These are phyloP conservation scores for Lentithecium fluviatile DNA, from an alignment of 495 filamentous ascomycete species.

Conservation along the genomic window DNA sequence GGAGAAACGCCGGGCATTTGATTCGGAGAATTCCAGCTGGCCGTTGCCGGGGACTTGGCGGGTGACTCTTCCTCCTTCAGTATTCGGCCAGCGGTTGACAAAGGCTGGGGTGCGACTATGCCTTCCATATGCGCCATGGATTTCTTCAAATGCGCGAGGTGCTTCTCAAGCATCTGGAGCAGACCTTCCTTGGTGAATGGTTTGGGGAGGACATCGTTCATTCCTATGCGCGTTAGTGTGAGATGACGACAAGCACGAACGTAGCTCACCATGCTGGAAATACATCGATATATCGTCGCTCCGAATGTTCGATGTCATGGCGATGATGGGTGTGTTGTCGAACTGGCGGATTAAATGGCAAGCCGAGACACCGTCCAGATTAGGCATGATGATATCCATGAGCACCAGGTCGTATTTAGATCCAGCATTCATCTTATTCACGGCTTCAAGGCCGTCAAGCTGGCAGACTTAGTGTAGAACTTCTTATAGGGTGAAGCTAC, in stretches of 20 bases:
- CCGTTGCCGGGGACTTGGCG: slow-evolving; percentile 54
- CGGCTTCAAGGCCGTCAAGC: slow-evolving; percentile 89
- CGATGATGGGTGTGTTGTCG: slow-evolving; percentile 80
- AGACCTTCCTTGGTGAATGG: slow-evolving; percentile 97
- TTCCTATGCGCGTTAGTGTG: slow-evolving; percentile 57
- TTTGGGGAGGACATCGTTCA: slow-evolving; percentile 97
- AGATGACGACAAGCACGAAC: neutral
- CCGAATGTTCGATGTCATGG: slow-evolving; percentile 98
- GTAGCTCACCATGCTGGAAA: slow-evolving; percentile 83
- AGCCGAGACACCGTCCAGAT: slow-evolving; percentile 91
- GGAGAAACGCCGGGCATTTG: slow-evolving; percentile 44
- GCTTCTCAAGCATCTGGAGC: slow-evolving; percentile 84
- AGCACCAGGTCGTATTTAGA: slow-evolving; percentile 89
- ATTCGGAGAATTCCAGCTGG: slow-evolving; percentile 53
- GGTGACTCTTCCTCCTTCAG: slow-evolving; percentile 84
- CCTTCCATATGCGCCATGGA: slow-evolving; percentile 57
- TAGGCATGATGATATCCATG: slow-evolving; percentile 99
- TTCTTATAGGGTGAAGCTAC: slow-evolving; percentile 40
- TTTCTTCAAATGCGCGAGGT: slow-evolving; percentile 74
- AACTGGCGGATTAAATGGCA: slow-evolving; percentile 92
- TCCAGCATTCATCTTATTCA: slow-evolving; percentile 81
- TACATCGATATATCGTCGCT: slow-evolving; percentile 97
- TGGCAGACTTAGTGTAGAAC: slow-evolving; percentile 44
- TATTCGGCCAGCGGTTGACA: slow-evolving; percentile 52
- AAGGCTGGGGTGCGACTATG: slow-evolving; percentile 48